phyloP scores from a whole-genome alignment of 1,139 yeast genomes.

The Yamadazyma friedrichii region DNA sequence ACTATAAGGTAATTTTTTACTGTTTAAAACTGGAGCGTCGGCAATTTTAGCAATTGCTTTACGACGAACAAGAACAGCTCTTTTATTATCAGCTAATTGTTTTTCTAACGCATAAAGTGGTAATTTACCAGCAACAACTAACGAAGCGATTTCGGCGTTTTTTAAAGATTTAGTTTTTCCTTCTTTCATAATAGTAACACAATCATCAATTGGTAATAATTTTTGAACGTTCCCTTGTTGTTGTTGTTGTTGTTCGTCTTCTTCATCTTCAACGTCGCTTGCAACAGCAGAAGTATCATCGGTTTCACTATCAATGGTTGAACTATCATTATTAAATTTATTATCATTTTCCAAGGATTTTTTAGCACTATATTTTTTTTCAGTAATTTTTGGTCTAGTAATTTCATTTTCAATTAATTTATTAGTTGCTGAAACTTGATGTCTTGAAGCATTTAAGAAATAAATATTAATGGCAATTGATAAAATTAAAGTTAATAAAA shows the following conservation, averaged over 20 bases:
- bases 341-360: conserved; percentile 7
- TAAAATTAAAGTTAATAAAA: conserved; percentile 69
- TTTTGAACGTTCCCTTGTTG: conserved; percentile 21
- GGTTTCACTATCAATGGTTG: conserved; percentile 9
- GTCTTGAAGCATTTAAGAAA: conserved; percentile 73
- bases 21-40: conserved; percentile 74
- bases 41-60: conserved; percentile 83
- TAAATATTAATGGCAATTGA: conserved; percentile 83
- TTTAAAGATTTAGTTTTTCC: conserved; percentile 68
- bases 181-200: conserved; percentile 59
- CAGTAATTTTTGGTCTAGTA: conserved; percentile 24
- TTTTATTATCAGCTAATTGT: conserved; percentile 77
- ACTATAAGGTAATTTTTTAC: conserved; percentile 71
- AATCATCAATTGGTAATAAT: conserved; percentile 45
- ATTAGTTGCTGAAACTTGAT: conserved; percentile 46
- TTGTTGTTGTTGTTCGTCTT: conserved; percentile 13
- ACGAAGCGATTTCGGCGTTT: conserved; percentile 70
- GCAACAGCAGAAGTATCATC: conserved; percentile 11
- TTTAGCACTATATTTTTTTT: conserved; percentile 3
- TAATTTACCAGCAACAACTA: conserved; percentile 73
- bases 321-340: conserved; percentile 7
- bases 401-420: conserved; percentile 44
- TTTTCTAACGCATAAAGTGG: conserved; percentile 95
- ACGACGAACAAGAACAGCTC: conserved; percentile 94
- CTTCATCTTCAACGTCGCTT: conserved; percentile 11